Evolutionary conservation across 2,329 filamentous ascomycete genomes (phyloP), one percentile per base, ranked within the genome.

Genomic region (Dichotomopilus funicola): DNA sequence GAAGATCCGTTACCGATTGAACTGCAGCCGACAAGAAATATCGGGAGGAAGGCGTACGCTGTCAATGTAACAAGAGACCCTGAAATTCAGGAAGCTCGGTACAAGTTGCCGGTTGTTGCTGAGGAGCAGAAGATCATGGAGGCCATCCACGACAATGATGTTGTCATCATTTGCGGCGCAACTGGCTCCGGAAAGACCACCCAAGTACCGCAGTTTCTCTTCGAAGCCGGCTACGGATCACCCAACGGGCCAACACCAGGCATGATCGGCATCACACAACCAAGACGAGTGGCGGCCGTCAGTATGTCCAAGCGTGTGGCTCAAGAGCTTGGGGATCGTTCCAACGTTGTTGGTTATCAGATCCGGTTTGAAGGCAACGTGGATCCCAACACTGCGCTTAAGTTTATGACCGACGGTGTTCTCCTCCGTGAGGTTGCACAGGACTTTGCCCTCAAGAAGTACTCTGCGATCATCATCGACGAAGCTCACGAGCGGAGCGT

Each of bases 321-420:
- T 0, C 85, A 91, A 60, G 94, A 99, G 68, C 72, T 99, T 43
- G 91, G 90, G 1, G 78, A 88, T 47, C 83, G 86, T 64, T 85
- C 84, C n/a, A 77, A 86, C 33, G 81, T 81, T 48, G 91, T 99
- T 6, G 89, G 89, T 4, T 95, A 97, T 69, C 94, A 91, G 69
- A 96, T 99, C 64, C 87, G 95, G 31, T 99, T 97, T 62, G 94
- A 99, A 67, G 90, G 87, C 49, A 92, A 86, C 0, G 85, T 88
- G 1, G 83, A 85, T 49, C 77, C 84, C 34, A 86, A 90, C 51
- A 99, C 94, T 0, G 88, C 89, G 5, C 83, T 99, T 69, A 99
- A 99, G 70, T 99, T 97, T 73, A 96, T 99, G 91, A 99, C 94
- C 0, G 94, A 99, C 70, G 94, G 94, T 79, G 91, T 99, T 34